Conservation (phyloP, 768 basidiomycete genomes). For the Tricholoma hemisulphureum region DNA sequence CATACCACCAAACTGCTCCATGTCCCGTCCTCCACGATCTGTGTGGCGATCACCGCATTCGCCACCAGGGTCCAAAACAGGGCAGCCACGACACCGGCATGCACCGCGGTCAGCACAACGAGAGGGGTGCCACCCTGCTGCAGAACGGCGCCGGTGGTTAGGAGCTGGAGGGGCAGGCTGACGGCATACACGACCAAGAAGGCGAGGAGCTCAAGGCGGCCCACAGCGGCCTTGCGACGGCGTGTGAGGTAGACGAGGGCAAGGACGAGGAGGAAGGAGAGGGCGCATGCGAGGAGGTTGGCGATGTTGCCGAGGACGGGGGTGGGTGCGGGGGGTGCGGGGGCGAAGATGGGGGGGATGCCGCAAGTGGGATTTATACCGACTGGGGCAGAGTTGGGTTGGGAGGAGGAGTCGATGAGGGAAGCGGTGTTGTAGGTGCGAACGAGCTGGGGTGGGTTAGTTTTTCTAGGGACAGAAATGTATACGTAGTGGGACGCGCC, state of each 20-base stretch:
- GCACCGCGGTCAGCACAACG: slow-evolving; percentile 70
- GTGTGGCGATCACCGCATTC: slow-evolving; percentile 79
- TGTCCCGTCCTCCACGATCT: slow-evolving; percentile 91
- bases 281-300: slow-evolving; percentile 78
- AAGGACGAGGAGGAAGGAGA: slow-evolving; percentile 62
- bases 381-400: slow-evolving; percentile 61
- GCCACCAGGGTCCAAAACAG: slow-evolving; percentile 79
- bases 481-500: slow-evolving; percentile 6
- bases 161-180: slow-evolving; percentile 74
- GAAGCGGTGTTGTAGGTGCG: slow-evolving; percentile 36
- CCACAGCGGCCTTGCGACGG: slow-evolving; percentile 85
- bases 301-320: slow-evolving; percentile 72
- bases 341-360: slow-evolving; percentile 58
- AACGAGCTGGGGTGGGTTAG: neutral
- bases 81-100: slow-evolving; percentile 72
- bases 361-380: slow-evolving; percentile 83
- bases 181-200: slow-evolving; percentile 68
- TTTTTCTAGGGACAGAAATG: neutral
- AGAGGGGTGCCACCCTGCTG: slow-evolving; percentile 73
- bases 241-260: slow-evolving; percentile 56
- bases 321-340: slow-evolving; percentile 36
- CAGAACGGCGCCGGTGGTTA: slow-evolving; percentile 78
- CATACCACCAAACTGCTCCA: slow-evolving; percentile 63
- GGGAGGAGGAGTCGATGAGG: slow-evolving; percentile 43
- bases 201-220: slow-evolving; percentile 70